Conservation (phyloP, 768 basidiomycete genomes). For the Termitomyces sp. region DNA sequence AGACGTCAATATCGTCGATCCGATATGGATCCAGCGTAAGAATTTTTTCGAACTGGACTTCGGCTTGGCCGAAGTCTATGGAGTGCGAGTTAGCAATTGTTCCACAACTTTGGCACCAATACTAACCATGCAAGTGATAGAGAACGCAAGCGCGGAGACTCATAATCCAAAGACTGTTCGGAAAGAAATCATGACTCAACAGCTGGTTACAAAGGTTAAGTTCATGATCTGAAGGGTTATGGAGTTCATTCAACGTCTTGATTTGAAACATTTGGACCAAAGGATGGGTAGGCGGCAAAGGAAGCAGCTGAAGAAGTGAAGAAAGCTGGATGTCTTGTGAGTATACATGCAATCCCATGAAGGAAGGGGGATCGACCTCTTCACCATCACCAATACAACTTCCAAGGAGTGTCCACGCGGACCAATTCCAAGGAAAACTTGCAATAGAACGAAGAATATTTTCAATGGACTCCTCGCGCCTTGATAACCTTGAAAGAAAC, state of each 20-base stretch:
- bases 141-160: constrained; percentile 81
- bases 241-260: constrained; percentile 85
- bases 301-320: constrained; percentile 46
- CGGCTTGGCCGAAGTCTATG: constrained; percentile 85
- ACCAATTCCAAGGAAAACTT: constrained; percentile 92
- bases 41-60: constrained; percentile 82
- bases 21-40: constrained; percentile 80
- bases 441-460: constrained; percentile 71
- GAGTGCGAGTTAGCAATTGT: constrained; percentile 8
- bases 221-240: constrained; percentile 86
- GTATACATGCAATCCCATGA: constrained; percentile 16
- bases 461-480: constrained; percentile 87
- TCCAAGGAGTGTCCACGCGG: constrained; percentile 81
- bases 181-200: constrained; percentile 69
- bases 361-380: constrained; percentile 53
- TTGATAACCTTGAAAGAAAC: constrained; percentile 74
- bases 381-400: constrained; percentile 80
- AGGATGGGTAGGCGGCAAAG: constrained; percentile 45
- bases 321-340: constrained; percentile 36
- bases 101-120: background rate
- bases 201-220: constrained; percentile 79
- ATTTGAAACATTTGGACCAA: constrained; percentile 76
- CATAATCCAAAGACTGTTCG: constrained; percentile 82
- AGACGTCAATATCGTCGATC: constrained; percentile 93
- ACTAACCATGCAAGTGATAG: constrained; percentile 87